Percentiles rank a stretch among this genome's conserved stretches.
Conservation (phyloP, 2,329 filamentous ascomycete species). For the Atkinsonella hypoxylon region DNA sequence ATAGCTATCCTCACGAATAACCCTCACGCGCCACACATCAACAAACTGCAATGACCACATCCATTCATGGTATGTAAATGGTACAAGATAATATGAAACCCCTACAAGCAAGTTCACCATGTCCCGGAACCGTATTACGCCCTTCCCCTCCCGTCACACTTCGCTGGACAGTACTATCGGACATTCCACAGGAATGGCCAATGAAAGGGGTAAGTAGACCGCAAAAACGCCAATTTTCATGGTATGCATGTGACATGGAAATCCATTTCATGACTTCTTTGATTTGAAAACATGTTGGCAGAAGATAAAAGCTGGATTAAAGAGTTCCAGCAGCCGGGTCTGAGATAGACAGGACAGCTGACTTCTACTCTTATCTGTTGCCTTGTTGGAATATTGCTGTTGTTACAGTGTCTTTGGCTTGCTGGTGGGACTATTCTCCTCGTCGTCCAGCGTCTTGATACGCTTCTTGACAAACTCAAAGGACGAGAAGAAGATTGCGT, state of each 20-base stretch:
- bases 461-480: conserved; percentile 74
- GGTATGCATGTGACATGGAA: conserved; percentile 2
- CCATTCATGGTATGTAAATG: background rate
- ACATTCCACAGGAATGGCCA: background rate
- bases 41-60: background rate
- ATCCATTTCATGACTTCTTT: background rate
- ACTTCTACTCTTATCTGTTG: too few relatives aligned
- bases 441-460: conserved; percentile 38
- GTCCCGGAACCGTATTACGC: background rate
- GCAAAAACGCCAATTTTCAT: conserved; percentile 5
- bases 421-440: conserved; percentile 7
- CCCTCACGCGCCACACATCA: too few relatives aligned
- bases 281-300: background rate
- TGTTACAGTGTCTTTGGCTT: conserved; percentile 7
- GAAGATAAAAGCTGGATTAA: background rate
- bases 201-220: background rate
- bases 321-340: too few relatives aligned
- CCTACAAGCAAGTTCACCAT: background rate
- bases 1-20: too few relatives aligned
- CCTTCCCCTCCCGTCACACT: background rate
- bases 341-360: too few relatives aligned
- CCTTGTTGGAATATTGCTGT: conserved; percentile 3
- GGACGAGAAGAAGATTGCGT: conserved; percentile 81
- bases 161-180: too few relatives aligned
- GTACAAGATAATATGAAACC: background rate